Evolutionary conservation across 2,329 filamentous ascomycete species (phyloP).

Genomic region (Talaromyces rugulosus): DNA sequence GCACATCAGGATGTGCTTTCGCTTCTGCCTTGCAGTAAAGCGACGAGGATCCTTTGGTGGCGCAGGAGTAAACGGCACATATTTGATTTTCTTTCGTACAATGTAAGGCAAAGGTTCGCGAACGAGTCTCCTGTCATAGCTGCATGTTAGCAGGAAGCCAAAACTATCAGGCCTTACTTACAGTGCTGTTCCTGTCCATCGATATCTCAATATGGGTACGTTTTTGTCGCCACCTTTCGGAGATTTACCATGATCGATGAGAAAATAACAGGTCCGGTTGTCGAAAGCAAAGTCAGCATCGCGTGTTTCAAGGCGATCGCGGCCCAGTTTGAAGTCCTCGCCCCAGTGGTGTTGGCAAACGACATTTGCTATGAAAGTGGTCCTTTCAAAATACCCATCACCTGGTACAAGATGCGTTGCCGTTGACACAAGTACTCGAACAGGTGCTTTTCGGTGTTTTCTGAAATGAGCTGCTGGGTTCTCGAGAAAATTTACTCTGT

Average conservation of each 20-base stretch:
- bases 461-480: not conserved
- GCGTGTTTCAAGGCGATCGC: too few relatives aligned
- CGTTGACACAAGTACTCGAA: not conserved
- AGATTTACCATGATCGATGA: not conserved
- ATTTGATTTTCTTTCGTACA: not conserved
- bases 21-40: not conserved
- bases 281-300: too few relatives aligned
- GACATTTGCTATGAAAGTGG: not conserved
- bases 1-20: not conserved
- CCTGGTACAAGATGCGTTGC: not conserved
- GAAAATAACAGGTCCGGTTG: not conserved
- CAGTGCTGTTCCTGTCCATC: not conserved
- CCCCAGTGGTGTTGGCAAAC: not conserved
- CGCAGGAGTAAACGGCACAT: not conserved
- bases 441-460: not conserved
- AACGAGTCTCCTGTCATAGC: not conserved
- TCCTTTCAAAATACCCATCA: not conserved
- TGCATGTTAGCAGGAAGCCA: not conserved
- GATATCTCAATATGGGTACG: not conserved
- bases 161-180: not conserved
- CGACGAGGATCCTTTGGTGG: too few relatives aligned
- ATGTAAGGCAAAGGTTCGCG: not conserved
- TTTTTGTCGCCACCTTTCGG: not conserved
- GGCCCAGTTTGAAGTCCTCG: not conserved
- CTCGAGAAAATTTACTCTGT: not conserved